Evolutionary conservation across 1,284 basidiomycete genomes (phyloP), one percentile per base, ranked within the genome.

Genomic region (Trichosporon coremiiforme): DNA sequence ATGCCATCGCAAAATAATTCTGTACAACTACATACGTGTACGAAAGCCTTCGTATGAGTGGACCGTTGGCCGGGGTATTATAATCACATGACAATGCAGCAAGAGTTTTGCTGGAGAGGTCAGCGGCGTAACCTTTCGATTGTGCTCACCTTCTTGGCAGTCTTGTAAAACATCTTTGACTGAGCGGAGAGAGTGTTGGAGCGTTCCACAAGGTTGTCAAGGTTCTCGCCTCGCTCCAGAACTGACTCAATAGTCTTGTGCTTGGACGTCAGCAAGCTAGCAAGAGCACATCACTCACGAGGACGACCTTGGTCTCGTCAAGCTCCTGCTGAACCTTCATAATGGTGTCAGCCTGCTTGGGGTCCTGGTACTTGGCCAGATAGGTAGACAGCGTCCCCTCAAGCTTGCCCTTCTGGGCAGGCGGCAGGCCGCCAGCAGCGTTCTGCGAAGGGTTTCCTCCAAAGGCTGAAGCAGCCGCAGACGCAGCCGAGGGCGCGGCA

Each of bases 231-330:
- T 38, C 97, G 89, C 83, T 97, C 90, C 45, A 99, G 87, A 2
- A 99, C 96, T 2, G 92, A 93, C 82, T 99, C 97, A 79, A 99
- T 99, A 15, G 97, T 99, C 87, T 99, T 98, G 87, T 99, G 97
- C 93, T 96, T 78, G 63, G 72, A 33, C 67, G 5, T 17, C 69
- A 66, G 66, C 71, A 66, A 50, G 22, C 9, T 35, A 17, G 45
- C 45, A 62, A 22, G 22, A 1, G 1, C 3, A 8, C 29, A 45
- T 15, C 22, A 85, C 90, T 73, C 75, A 95, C 94, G 82, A 98
- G 85, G 45, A 99, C 90, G 76, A 99, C 96, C 90, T 99, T 99
- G 8, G 97, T 99, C 86, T 99, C 97, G 81, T 99, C 97, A 64
- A 99, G 85, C 82, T 99, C 97, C 81, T 95, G 91, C 84, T 99